These are phyloP conservation scores for Lentinula sp. DNA, from an alignment of 768 basidiomycete species.

Conservation along the genomic window DNA sequence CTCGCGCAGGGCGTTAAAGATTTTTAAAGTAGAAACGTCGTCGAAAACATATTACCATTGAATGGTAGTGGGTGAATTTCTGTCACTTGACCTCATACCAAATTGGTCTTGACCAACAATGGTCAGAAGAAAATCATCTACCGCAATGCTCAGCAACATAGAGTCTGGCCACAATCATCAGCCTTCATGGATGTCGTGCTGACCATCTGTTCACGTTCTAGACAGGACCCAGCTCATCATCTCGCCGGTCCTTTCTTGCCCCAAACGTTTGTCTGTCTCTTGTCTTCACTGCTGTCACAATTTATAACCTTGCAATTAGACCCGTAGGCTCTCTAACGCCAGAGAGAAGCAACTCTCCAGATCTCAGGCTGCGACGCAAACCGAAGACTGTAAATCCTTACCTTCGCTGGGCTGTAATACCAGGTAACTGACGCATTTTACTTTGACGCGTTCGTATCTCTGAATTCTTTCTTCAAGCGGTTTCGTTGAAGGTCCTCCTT, in stretches of 20 bases:
- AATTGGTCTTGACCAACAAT: neutral
- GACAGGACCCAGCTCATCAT: neutral
- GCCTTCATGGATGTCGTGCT: neutral
- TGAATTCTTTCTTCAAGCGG: constrained; percentile 22
- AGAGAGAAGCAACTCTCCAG: neutral
- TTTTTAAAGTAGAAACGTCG: too few species aligned
- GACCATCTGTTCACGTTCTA: neutral
- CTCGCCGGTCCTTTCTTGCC: neutral
- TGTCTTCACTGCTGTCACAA: neutral
- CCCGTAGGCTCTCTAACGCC: constrained; percentile 7
- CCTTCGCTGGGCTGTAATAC: constrained; percentile 1
- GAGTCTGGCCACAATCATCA: neutral
- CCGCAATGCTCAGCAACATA: neutral
- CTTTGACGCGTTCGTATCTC: neutral
- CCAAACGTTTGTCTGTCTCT: neutral
- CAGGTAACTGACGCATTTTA: constrained; percentile 13
- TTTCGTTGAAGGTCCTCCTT: constrained; percentile 42
- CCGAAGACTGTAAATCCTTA: neutral
- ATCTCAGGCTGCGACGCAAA: neutral
- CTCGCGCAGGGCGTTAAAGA: too few species aligned
- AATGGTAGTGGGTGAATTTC: neutral
- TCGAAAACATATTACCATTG: neutral
- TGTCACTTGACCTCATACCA: neutral
- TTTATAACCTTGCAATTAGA: neutral
- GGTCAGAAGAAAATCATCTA: neutral